These are phyloP conservation scores for Epicoccum sorghinum DNA, from an alignment of 2,329 filamentous ascomycete genomes.

Conservation along the genomic window DNA sequence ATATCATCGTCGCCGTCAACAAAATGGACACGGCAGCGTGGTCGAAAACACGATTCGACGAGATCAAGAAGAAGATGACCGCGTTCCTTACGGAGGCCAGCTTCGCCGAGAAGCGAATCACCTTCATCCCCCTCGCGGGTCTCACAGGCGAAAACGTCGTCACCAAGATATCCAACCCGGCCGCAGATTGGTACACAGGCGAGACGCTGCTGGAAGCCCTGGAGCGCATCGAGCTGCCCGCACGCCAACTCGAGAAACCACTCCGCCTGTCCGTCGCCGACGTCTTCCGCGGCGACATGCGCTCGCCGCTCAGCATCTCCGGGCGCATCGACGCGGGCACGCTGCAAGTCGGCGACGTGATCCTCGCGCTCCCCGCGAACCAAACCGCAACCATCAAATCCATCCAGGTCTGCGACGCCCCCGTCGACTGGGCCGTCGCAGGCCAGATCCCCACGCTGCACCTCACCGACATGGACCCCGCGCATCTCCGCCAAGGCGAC, in stretches of 20 bases:
- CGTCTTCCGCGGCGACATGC: constrained; percentile 78
- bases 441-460: constrained; percentile 89
- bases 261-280: constrained; percentile 87
- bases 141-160: constrained; percentile 87
- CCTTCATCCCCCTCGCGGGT: constrained; percentile 89
- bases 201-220: constrained; percentile 81
- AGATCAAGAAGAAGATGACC: constrained; percentile 82
- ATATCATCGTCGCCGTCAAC: constrained; percentile 89
- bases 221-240: constrained; percentile 77
- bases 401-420: constrained; percentile 75
- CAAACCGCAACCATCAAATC: constrained; percentile 83
- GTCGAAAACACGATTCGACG: constrained; percentile 81
- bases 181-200: constrained; percentile 77
- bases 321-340: constrained; percentile 86
- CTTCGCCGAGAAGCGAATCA: constrained; percentile 80
- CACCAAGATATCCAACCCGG: constrained; percentile 58
- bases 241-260: constrained; percentile 75
- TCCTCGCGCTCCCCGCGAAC: constrained; percentile 80
- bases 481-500: constrained; percentile 79
- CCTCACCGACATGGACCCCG: constrained; percentile 80
- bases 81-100: constrained; percentile 83
- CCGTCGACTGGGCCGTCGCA: constrained; percentile 86
- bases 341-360: constrained; percentile 80
- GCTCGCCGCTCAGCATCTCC: constrained; percentile 82
- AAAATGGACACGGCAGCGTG: constrained; percentile 90